phyloP scores from a whole-genome alignment of 441 rosid species.

The Dalechampia spathulata region DNA sequence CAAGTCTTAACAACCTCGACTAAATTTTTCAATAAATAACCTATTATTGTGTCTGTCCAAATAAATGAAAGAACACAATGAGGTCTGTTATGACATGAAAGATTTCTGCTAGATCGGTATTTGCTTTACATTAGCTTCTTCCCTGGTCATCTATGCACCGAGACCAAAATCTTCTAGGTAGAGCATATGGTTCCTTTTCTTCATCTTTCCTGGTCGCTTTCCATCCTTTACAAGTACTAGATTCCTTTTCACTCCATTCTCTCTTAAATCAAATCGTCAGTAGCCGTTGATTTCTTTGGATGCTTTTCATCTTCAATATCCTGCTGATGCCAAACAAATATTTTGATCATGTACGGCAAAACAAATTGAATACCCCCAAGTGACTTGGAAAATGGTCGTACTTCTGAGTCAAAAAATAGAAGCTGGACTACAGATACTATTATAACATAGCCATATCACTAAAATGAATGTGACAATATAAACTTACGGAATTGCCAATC shows the following conservation, averaged over 20 bases:
- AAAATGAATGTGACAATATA: constrained; percentile 3
- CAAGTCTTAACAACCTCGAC: constrained; percentile 1
- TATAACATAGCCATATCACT: background rate
- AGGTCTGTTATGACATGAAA: no score
- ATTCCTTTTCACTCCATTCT: background rate
- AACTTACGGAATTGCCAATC: constrained; percentile 72
- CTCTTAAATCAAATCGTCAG: constrained; percentile 16
- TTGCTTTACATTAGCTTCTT: background rate
- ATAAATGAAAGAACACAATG: constrained; percentile 12
- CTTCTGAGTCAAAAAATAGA: background rate
- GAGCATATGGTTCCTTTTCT: background rate
- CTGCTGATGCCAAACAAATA: constrained; percentile 26
- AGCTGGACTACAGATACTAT: background rate
- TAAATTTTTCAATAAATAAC: constrained; percentile 4
- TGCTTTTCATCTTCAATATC: constrained; percentile 70
- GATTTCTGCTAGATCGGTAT: background rate
- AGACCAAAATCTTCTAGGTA: no score
- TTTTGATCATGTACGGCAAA: background rate
- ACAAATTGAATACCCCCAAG: background rate
- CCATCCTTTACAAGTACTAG: background rate
- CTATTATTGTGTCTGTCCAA: background rate
- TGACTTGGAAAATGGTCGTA: background rate
- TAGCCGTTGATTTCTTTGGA: constrained; percentile 21
- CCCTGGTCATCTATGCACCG: background rate
- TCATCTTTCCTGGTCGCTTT: background rate